phyloP scores from a whole-genome alignment of 2,329 filamentous ascomycete genomes.

The Phaeoacremonium minimum region DNA sequence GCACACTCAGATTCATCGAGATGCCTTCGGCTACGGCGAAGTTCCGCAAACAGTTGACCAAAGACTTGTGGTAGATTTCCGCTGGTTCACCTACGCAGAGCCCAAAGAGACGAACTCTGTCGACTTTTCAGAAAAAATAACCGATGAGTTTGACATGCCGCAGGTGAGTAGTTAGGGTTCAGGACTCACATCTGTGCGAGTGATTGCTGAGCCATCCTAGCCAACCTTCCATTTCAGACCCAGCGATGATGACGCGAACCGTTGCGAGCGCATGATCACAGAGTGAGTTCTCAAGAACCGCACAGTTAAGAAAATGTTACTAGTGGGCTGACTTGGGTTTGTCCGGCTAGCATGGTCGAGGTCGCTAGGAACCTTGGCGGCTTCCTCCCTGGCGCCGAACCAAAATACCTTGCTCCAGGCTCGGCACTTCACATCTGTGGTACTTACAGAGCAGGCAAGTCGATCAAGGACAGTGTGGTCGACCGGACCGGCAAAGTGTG shows the following conservation, averaged over 20 bases:
- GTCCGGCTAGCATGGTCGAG: conserved; percentile 12
- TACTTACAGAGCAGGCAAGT: conserved; percentile 12
- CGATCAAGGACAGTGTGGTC: conserved; percentile 10
- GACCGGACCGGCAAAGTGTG: conserved; percentile 15
- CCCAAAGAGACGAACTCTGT: conserved; percentile 9
- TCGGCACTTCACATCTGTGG: conserved; percentile 13
- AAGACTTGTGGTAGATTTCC: conserved; percentile 14
- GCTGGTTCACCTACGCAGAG: conserved; percentile 13
- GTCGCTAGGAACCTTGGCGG: conserved; percentile 12
- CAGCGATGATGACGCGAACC: conserved; percentile 6
- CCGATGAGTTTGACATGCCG: conserved; percentile 1
- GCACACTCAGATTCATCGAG: conserved; percentile 20
- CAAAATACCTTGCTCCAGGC: conserved; percentile 13
- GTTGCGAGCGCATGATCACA: conserved; percentile 15
- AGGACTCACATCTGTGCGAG: not conserved
- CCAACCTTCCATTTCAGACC: conserved; percentile 13
- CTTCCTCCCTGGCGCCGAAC: conserved; percentile 14
- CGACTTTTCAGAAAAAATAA: not conserved
- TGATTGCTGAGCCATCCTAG: conserved; percentile 7
- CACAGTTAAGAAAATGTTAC: not conserved
- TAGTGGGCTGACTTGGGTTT: not conserved
- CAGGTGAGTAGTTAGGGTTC: not conserved
- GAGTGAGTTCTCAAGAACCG: conserved; percentile 11
- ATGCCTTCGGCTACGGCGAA: conserved; percentile 18
- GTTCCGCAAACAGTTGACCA: conserved; percentile 13